Base-by-base conservation (phyloP, 768 basidiomycete species). In the Termitomyces sp. region DNA sequence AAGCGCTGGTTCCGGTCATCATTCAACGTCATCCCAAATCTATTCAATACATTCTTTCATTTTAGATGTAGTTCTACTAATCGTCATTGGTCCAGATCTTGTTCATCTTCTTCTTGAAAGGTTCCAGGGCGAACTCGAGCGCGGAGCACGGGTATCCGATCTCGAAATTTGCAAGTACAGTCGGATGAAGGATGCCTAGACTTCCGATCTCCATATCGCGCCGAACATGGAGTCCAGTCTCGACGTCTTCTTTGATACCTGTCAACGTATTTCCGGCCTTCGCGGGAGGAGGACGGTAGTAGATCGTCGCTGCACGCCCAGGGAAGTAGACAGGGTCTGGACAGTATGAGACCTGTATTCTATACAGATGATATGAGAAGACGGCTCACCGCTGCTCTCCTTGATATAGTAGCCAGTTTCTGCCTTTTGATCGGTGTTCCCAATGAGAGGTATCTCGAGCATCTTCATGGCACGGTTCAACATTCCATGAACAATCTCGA, bases 391-490 rank as follows among this genome's bases (percentile, higher is more conserved):
- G 44, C 83, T 80, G 13, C 83, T 83, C 68, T 94, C 91, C 67
- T 89, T 84, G 74, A 99, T 88, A 71, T 97, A 99, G 72, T 98
- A 99, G 10, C 97, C 97, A 14, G 80, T 82, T 50, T 75, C 70
- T 30, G 85, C 84, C 59, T 82, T 76, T 37, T 67, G 74, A 65
- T 89, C 82, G 33, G 67, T 72, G 57, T 77, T 82, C 22, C 77
- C 72, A 55, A 98, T 89, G 63, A 87, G 82, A 39, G 93, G 90
- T 36, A 99, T 82, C 62, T 97, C 96, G 22, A 99, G 77, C 83
- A 97, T 95, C 71, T 88, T 90, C 97, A 99, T 98, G 37, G 92
- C 83, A 50, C 95, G 81, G 74, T 98, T 95, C 63, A 99, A 75
- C 74, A 98, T 77, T 34, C 97, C 97, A 71, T 98, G 97, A 12